Evolutionary conservation across 2,329 filamentous ascomycete species (phyloP), one percentile per base, ranked within the genome.

Genomic region (Aphanoascus verrucosus): DNA sequence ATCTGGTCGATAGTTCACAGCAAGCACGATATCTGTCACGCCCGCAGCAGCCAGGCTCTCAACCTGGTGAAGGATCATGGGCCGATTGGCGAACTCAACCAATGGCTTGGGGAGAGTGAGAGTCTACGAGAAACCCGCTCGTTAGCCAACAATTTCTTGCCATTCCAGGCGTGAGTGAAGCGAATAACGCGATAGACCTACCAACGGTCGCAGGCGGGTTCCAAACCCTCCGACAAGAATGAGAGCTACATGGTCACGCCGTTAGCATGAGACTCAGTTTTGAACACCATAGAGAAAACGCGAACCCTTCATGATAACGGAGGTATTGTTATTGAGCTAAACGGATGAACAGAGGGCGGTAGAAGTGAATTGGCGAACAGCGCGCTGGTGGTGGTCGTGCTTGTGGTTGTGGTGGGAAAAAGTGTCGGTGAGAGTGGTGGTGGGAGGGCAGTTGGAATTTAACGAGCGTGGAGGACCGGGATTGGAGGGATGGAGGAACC

Each of bases 211-310:
- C 67, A 98, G 85, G 74, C 91, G 90, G 73, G 91, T 98, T 76
- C 91, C 91, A 74, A 96, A 98, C 73, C 91, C 93, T 77, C 93
- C 93, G 74, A 97, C 93, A 70, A 97, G 90, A 85, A 95, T 96
- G 70, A 96, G 85, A 76, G 90, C 89, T 96, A 67, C 55, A 50
- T 43, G 49, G 49, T 46, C 44, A 52, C 52, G 43, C 50, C 48
- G 34, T 52, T 20, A 52, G 50, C 42, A 40, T 11, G 14, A 5
- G 5, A 37, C 17, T 3, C 17, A 14, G 4, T 38, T 35, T 38
- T 14, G 15, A 38, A 28, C 32, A 12, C 6, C 19, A 19, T 15
- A 38, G 48, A 42, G 44, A 52, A 55, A 7, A 48, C 37, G 58
- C 67, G 59, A 68, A 73, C 72, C 72, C 62, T 74, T 74, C 72